Evolutionary conservation across 441 rosid genomes (phyloP), one percentile per base, ranked within the genome.

Genomic region (Gossypium schwendimanii): DNA sequence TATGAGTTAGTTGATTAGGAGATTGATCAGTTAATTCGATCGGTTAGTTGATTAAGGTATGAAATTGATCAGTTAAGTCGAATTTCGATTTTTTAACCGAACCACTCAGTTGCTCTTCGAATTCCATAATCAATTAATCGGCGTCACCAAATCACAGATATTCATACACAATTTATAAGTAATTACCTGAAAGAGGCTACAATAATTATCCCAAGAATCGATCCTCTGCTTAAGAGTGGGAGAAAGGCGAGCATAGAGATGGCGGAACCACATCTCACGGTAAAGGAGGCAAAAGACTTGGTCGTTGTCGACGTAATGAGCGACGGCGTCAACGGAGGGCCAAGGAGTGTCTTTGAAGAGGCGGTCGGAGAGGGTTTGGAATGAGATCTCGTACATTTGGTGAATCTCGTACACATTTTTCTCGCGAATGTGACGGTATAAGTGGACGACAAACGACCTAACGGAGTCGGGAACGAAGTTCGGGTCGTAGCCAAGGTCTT

Each of bases 181-280:
- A 5, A 7, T 14, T 15, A 87, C 97, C 92, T 89, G 96, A 73
- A 94, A 94, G 5, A 94, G 84, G 81, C 87, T 88, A 77, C 97
- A 94, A 70, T 94, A 94, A 59, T 94, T 94, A 64, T 92, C 98
- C 97, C 94, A 94, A 14, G 97, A 89, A 72, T 94, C 98, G 39
- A 94, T 91, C 83, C 98, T 82, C 89, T 94, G 98, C 85, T 87
- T 87, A 47, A 85, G 79, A 6, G 94, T 92, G 31, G 98, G 98
- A 1, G 96, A 83, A 11, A 89, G 84, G 70, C 97, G 87, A 12
- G 97, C 98, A 44, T 88, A 94, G 60, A 94, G 81, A 61, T 91
- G 99, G 24, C 99, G 84, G 78, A 88, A 94, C 99, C 98, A 92
- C 99, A 94, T 91, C 93, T 94, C 99, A 6, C 97, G 94, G 76